A percentile compares a stretch with the other conserved stretches of the same genome.
These are phyloP conservation scores for Pyronema domesticum DNA, from an alignment of 495 filamentous ascomycete genomes.

Conservation along the genomic window DNA sequence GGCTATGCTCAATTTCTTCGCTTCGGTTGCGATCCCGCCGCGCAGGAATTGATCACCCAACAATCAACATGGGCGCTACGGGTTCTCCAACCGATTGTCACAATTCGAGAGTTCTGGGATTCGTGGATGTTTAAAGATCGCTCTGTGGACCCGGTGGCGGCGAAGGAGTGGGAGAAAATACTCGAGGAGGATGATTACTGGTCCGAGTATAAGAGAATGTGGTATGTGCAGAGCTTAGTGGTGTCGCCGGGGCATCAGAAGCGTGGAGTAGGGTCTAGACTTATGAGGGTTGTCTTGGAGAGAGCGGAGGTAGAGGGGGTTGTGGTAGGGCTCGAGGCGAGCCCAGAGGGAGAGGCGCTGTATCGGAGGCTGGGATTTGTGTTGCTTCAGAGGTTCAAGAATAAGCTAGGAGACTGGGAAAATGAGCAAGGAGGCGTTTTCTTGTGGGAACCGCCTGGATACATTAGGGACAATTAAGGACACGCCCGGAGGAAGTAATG, in stretches of 20 bases:
- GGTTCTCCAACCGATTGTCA: background rate
- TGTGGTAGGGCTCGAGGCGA: slow-evolving; percentile 5
- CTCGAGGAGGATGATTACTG: background rate
- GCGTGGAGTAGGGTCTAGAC: slow-evolving; percentile 1
- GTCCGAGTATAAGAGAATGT: background rate
- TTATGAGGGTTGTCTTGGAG: background rate
- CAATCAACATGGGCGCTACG: background rate
- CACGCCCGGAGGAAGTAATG: no score
- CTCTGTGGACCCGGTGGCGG: background rate
- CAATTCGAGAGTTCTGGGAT: background rate
- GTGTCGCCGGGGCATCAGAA: slow-evolving; percentile 3
- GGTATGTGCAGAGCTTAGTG: slow-evolving; percentile 1
- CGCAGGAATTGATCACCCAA: background rate
- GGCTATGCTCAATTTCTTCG: slow-evolving; percentile 1
- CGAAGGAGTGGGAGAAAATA: background rate
- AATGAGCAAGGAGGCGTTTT: background rate
- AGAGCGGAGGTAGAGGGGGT: slow-evolving; percentile 5
- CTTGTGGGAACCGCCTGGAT: background rate
- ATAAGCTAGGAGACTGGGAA: background rate
- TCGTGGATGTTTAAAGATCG: background rate
- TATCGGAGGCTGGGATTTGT: slow-evolving; percentile 26
- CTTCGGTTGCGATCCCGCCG: background rate
- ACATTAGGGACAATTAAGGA: no score
- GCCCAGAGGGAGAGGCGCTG: slow-evolving; percentile 5
- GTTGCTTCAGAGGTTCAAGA: background rate